These are phyloP conservation scores for Fennellomyces sp. DNA, from an alignment of 371 early-diverging fungal species.

Conservation along the genomic window DNA sequence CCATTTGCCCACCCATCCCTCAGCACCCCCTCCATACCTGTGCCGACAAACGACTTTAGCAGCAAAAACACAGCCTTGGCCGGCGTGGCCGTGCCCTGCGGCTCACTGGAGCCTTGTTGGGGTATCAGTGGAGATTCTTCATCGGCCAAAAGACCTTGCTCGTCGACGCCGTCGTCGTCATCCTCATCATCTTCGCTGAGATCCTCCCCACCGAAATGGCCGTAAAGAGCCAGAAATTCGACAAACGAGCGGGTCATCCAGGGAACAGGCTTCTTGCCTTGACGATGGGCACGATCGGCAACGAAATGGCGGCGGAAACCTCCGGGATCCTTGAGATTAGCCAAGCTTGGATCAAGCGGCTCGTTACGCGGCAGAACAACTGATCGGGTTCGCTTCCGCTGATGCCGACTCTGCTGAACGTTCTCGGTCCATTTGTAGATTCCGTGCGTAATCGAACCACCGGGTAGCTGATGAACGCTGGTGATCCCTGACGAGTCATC, in stretches of 20 bases:
- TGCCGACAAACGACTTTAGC: conserved; percentile 80
- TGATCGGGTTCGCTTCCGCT: conserved; percentile 46
- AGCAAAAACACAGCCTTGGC: conserved; percentile 74
- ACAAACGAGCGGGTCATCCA: conserved; percentile 87
- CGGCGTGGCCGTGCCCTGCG: conserved; percentile 71
- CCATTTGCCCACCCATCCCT: no score
- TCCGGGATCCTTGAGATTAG: conserved; percentile 73
- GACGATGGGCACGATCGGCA: conserved; percentile 65
- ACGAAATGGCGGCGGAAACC: conserved; percentile 91
- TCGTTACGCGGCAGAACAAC: conserved; percentile 25
- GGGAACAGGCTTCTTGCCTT: conserved; percentile 66
- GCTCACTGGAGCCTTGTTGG: conserved; percentile 25
- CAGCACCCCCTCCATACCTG: conserved; percentile 46
- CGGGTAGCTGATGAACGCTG: conserved; percentile 45
- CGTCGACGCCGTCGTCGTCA: conserved; percentile 53
- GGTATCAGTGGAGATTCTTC: conserved; percentile 52
- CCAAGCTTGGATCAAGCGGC: conserved; percentile 36
- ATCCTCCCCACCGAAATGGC: conserved; percentile 95
- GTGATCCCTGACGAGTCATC: conserved; percentile 9
- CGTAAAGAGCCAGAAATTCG: conserved; percentile 91
- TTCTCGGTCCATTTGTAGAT: conserved; percentile 63
- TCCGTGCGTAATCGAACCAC: conserved; percentile 56
- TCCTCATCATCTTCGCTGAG: conserved; percentile 85
- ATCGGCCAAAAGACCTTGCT: conserved; percentile 8
- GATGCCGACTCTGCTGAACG: conserved; percentile 31